Evolutionary conservation across 78 protist genomes (phyloP).

Genomic region (Dictyostelium intermedium): DNA sequence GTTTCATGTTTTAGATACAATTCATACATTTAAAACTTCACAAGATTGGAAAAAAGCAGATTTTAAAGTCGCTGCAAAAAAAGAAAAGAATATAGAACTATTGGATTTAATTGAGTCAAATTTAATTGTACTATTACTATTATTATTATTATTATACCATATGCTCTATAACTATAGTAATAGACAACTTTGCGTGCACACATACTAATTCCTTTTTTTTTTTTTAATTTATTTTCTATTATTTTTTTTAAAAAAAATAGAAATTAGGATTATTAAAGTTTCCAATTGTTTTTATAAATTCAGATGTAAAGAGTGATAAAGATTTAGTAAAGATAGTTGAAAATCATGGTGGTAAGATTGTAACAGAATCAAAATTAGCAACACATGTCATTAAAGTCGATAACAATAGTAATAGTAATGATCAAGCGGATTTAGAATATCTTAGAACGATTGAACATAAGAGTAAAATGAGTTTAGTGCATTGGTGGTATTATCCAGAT

Average conservation of each 20-base stretch:
- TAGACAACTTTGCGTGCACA: too few relatives aligned
- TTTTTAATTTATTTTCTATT: too few relatives aligned
- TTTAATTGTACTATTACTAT: not conserved
- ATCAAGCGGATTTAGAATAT: slow-evolving; percentile 5
- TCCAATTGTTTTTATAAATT: slow-evolving; percentile 23
- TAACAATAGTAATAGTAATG: not conserved
- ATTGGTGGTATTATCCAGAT: slow-evolving; percentile 73
- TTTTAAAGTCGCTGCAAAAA: not conserved
- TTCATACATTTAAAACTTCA: not conserved
- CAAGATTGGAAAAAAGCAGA: slow-evolving; percentile 1
- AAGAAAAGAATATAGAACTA: slow-evolving; percentile 16
- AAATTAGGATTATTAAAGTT: slow-evolving; percentile 1
- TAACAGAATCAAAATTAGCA: not conserved
- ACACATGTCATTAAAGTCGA: slow-evolving; percentile 24
- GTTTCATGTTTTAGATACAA: slow-evolving; percentile 15
- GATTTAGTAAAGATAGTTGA: not conserved
- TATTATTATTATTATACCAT: too few relatives aligned
- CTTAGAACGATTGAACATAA: slow-evolving; percentile 43
- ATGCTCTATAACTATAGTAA: too few relatives aligned
- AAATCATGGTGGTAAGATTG: slow-evolving; percentile 40
- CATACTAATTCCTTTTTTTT: too few relatives aligned
- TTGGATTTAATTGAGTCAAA: not conserved
- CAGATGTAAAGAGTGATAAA: not conserved
- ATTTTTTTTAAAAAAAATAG: not conserved
- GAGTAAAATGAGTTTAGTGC: slow-evolving; percentile 46